Evolutionary conservation across 371 early-diverging fungal genomes (phyloP), one percentile per base, ranked within the genome.

Genomic region (Umbelopsis sp.): DNA sequence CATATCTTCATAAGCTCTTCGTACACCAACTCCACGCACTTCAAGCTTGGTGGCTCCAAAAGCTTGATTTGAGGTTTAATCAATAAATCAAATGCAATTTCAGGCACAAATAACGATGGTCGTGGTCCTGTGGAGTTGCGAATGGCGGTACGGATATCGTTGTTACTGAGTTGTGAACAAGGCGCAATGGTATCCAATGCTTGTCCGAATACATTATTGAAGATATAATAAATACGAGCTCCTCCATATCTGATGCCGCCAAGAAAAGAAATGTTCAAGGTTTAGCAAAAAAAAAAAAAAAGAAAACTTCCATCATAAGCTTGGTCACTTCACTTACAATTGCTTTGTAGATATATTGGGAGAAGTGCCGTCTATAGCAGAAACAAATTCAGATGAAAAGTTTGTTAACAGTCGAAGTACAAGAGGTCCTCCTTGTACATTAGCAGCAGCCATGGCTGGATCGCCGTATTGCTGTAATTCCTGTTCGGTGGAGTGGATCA

Each of bases 71-170:
- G 94, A 37, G 92, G 92, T 71, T 93, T 91, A 46, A 96, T 93
- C 53, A 95, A 72, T 41, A 94, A 80, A 74, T 96, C 94, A 86
- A 97, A 97, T 0, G 96, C 94, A 62, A 90, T 80, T 75, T 97
- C 96, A 8, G 94, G 93, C 16, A 97, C 94, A 86, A 96, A 94
- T 24, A 96, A 82, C 5, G 92, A 91, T 10, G 94, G 90, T 6
- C 94, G 82, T n/a, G 95, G 95, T 14, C 95, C 97, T 3, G 92
- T 93, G 4, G 95, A 93, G 78, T 97, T 96, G 63, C 96, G 91
- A 57, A 97, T 92, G 16, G 95, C 93, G 0, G 92, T 93, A 65
- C 95, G 91, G 70, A 97, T 96, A 72, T 97, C 94, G 65, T 87
- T 86, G 65, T 90, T 8, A 90, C 84, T 57, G 96, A 76, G 70